Evolutionary conservation across 805 yeast genomes (phyloP).

Genomic region (Myxozyma neotropica): DNA sequence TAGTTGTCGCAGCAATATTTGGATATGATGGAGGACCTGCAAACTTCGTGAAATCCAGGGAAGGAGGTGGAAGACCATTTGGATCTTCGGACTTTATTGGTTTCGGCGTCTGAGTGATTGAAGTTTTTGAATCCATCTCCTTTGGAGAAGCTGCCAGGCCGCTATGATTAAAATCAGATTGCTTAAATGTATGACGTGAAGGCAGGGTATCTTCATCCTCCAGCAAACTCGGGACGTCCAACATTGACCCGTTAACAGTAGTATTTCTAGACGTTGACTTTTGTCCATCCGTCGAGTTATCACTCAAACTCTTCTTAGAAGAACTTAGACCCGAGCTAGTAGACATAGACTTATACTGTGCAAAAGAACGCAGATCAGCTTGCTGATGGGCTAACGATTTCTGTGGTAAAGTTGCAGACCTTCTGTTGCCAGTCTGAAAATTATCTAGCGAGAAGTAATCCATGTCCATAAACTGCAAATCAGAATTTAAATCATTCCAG

Average conservation of each 20-base stretch:
- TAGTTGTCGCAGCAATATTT: neutral
- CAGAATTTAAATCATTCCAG: slow-evolving; percentile 3
- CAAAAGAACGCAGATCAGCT: neutral
- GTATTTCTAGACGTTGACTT: neutral
- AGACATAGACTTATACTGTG: too few species aligned
- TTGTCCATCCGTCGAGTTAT: neutral
- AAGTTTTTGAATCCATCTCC: neutral
- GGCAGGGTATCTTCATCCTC: neutral
- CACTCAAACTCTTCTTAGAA: too few species aligned
- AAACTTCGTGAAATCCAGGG: neutral
- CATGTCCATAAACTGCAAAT: slow-evolving; percentile 5
- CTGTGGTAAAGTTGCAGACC: neutral
- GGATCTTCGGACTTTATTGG: neutral
- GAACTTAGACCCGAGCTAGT: too few species aligned
- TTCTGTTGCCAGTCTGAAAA: neutral
- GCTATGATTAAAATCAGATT: neutral
- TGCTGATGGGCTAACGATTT: neutral
- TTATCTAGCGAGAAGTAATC: slow-evolving; percentile 2
- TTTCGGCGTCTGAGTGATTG: neutral
- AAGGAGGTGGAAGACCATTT: neutral
- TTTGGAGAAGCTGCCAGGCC: neutral
- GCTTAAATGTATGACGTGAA: neutral
- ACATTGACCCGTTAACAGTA: neutral
- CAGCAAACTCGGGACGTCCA: neutral
- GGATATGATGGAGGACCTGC: neutral